phyloP scores from a whole-genome alignment of 164 flowering plant species.

The Vitis amurensis region DNA sequence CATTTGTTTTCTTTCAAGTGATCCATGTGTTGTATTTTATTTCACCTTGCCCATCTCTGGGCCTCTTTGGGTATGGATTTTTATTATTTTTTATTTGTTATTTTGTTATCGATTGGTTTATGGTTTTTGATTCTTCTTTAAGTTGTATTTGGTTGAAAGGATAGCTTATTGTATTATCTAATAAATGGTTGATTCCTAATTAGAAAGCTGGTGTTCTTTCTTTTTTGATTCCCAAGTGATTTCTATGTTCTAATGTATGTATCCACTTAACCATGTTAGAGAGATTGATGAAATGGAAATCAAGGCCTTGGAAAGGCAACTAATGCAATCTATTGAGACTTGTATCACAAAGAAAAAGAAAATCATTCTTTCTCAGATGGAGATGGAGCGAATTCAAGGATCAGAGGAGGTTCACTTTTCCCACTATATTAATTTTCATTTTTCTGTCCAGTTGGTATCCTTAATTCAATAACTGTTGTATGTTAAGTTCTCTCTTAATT shows the following conservation, averaged over 20 bases:
- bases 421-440: too few relatives aligned
- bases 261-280: conserved; percentile 31
- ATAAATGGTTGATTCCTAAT: too few relatives aligned
- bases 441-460: too few relatives aligned
- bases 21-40: not conserved
- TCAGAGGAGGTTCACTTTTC: conserved; percentile 70
- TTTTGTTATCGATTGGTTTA: too few relatives aligned
- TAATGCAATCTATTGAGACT: conserved; percentile 94
- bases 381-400: conserved; percentile 83
- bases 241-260: not conserved
- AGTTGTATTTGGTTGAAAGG: too few relatives aligned
- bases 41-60: too few relatives aligned
- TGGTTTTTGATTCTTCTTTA: too few relatives aligned
- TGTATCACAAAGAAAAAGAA: conserved; percentile 90
- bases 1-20: not conserved
- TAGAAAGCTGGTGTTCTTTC: not conserved
- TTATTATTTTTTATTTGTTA: too few relatives aligned
- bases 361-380: conserved; percentile 80
- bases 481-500: too few relatives aligned
- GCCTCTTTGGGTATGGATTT: too few relatives aligned
- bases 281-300: conserved; percentile 93
- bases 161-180: too few relatives aligned
- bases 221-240: not conserved
- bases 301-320: conserved; percentile 85
- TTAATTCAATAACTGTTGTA: too few relatives aligned